Evolutionary conservation across 768 basidiomycete genomes (phyloP).

Genomic region (Russula sp.): DNA sequence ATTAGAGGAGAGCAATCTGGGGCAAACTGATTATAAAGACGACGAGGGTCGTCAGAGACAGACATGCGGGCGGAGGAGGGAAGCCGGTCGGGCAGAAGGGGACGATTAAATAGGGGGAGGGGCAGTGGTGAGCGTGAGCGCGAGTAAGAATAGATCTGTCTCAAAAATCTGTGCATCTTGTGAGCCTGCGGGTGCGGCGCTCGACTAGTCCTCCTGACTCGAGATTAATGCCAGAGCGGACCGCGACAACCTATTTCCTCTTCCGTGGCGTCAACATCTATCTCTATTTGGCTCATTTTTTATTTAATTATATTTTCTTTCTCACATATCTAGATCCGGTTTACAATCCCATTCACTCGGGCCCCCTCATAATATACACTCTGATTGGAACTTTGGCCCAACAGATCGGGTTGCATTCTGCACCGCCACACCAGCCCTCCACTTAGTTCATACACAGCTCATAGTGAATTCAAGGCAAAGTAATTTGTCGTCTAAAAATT

Average conservation of each 20-base stretch:
- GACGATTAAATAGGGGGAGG: constrained; percentile 32
- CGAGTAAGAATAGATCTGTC: constrained; percentile 10
- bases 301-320: neutral
- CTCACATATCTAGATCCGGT: constrained; percentile 9
- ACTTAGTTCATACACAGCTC: neutral
- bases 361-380: constrained; percentile 7
- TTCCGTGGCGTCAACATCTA: neutral
- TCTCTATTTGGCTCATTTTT: constrained; percentile 2
- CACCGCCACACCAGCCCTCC: constrained; percentile 22
- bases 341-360: neutral
- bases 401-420: constrained; percentile 27
- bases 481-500: neutral
- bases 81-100: constrained; percentile 32
- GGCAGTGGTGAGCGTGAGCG: constrained; percentile 9
- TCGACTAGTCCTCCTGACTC: constrained; percentile 4
- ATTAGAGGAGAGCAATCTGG: constrained; percentile 33
- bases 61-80: constrained; percentile 34
- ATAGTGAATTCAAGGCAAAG: neutral
- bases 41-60: constrained; percentile 20
- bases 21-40: constrained; percentile 18
- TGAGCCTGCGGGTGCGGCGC: constrained; percentile 10
- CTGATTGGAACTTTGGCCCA: constrained; percentile 27
- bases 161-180: constrained; percentile 10
- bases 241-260: neutral
- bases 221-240: neutral